Evolutionary conservation across 139 green algal genomes (phyloP).

Genomic region (Nannochloris sp.): DNA sequence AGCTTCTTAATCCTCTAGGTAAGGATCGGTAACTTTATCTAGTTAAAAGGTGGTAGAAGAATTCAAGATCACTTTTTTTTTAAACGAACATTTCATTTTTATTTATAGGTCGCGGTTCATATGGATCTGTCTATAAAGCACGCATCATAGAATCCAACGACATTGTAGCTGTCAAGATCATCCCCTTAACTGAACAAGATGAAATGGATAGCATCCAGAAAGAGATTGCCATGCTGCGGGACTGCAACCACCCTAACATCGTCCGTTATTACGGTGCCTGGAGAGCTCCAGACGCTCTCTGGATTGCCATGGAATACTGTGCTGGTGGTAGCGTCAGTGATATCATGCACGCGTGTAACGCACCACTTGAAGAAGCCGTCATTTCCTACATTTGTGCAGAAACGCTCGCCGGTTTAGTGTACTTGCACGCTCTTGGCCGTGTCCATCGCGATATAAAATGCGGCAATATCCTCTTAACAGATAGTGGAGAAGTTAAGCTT

Average conservation of each 20-base stretch:
- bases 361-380: constrained; percentile 57
- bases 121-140: constrained; percentile 83
- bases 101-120: constrained; percentile 54
- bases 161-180: constrained; percentile 83
- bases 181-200: constrained; percentile 51
- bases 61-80: not conserved
- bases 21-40: not conserved
- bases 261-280: constrained; percentile 69
- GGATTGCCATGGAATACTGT: constrained; percentile 99
- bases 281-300: constrained; percentile 54
- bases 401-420: constrained; percentile 74
- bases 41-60: not conserved
- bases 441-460: constrained; percentile 96
- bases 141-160: constrained; percentile 40
- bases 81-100: not conserved
- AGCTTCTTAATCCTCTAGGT: constrained; percentile 24
- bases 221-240: constrained; percentile 74
- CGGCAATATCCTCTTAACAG: constrained; percentile 89
- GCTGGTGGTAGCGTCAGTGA: constrained; percentile 84
- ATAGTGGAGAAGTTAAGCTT: constrained; percentile 43
- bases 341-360: constrained; percentile 57
- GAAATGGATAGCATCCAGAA: constrained; percentile 52
- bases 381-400: constrained; percentile 83
- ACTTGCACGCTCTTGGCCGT: constrained; percentile 72
- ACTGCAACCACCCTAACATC: constrained; percentile 94